A percentile compares a stretch with the other conserved stretches of the same genome.
Conservation (phyloP, 371 early-diverging fungal species). For the Mortierella sp. region DNA sequence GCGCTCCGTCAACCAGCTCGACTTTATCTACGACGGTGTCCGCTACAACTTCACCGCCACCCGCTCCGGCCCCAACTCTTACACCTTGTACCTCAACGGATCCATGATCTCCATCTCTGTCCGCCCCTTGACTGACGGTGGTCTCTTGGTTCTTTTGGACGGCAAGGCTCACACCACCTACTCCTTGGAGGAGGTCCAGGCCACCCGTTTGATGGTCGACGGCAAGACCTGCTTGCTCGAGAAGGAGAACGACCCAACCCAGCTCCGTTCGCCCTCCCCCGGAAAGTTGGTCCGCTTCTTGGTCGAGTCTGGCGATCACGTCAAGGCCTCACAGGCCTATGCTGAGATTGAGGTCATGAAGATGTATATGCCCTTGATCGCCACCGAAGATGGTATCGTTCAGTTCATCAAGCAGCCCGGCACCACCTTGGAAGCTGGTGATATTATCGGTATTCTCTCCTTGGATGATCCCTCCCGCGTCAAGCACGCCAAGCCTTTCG, state of each 20-base stretch:
- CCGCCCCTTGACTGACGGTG: conserved; percentile 91
- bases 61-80: conserved; percentile 85
- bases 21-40: conserved; percentile 92
- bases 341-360: conserved; percentile 99
- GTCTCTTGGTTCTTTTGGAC: conserved; percentile 90
- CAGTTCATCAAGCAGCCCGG: conserved; percentile 94
- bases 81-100: conserved; percentile 86
- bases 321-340: conserved; percentile 92
- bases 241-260: conserved; percentile 96
- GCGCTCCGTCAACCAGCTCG: conserved; percentile 81
- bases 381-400: conserved; percentile 92
- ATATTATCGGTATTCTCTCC: conserved; percentile 92
- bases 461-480: conserved; percentile 95
- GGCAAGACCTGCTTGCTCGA: conserved; percentile 94
- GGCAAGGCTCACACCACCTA: conserved; percentile 94
- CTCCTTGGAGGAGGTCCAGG: conserved; percentile 90
- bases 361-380: conserved; percentile 98
- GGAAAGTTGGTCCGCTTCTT: conserved; percentile 96
- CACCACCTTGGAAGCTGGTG: conserved; percentile 88
- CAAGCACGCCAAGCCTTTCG: conserved; percentile 90
- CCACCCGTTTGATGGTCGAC: conserved; percentile 90
- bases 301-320: conserved; percentile 92
- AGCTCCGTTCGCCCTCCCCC: conserved; percentile 95
- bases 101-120: conserved; percentile 86
- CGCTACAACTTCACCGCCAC: conserved; percentile 90